Conservation (phyloP, 306 rosid species). For the Begonia fuchsioides region DNA sequence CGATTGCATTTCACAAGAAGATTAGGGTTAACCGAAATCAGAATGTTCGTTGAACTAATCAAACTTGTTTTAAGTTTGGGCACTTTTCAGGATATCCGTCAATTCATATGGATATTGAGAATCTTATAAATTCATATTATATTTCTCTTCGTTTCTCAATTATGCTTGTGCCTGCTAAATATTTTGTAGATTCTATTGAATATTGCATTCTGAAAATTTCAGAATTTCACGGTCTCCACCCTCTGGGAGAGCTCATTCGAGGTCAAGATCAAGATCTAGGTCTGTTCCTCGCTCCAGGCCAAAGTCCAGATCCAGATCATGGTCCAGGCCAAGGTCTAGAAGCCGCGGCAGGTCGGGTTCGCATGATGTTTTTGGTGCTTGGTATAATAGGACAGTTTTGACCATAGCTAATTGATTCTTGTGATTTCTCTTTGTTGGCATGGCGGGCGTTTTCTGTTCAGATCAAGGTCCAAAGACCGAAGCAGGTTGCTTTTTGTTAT, state of each 20-base stretch:
- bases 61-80: too few relatives aligned
- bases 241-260: constrained; percentile 63
- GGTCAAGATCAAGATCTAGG: constrained; percentile 41
- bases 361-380: constrained; percentile 4
- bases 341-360: constrained; percentile 83
- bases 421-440: not conserved
- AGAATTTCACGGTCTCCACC: constrained; percentile 77
- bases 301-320: constrained; percentile 46
- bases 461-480: constrained; percentile 78
- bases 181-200: too few relatives aligned
- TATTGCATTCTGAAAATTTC: constrained; percentile 5
- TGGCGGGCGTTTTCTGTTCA: constrained; percentile 13
- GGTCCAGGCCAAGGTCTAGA: constrained; percentile 58
- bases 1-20: too few relatives aligned
- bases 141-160: too few relatives aligned
- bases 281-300: constrained; percentile 48
- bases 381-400: constrained; percentile 10
- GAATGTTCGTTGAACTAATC: too few relatives aligned
- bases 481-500: constrained; percentile 42
- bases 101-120: too few relatives aligned
- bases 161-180: not conserved
- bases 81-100: too few relatives aligned
- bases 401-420: not conserved
- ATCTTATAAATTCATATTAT: too few relatives aligned
- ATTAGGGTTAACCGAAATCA: too few relatives aligned